Evolutionary conservation across 805 yeast species (phyloP).

Genomic region (Candida silvatica): DNA sequence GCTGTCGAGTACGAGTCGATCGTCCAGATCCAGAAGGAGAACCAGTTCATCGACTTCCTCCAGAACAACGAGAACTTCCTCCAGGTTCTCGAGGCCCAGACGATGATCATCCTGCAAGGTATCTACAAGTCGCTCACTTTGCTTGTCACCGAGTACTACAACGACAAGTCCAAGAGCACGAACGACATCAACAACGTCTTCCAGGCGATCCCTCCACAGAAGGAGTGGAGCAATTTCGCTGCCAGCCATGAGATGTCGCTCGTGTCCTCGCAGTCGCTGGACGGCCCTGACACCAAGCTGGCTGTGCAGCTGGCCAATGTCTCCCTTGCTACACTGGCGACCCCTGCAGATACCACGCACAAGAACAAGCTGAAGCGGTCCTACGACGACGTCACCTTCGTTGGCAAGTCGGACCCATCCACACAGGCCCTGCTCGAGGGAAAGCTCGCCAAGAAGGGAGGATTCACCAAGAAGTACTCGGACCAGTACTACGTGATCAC

Average conservation of each 20-base stretch:
- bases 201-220: constrained; percentile 25
- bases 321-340: constrained; percentile 3
- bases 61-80: constrained; percentile 31
- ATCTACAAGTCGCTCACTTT: constrained; percentile 23
- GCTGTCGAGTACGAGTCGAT: constrained; percentile 26
- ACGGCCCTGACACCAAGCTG: not conserved
- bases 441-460: constrained; percentile 33
- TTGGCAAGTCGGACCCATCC: constrained; percentile 30
- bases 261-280: constrained; percentile 14
- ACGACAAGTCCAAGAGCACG: constrained; percentile 21
- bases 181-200: constrained; percentile 24
- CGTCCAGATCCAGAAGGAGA: constrained; percentile 36
- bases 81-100: constrained; percentile 33
- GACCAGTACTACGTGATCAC: constrained; percentile 40
- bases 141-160: constrained; percentile 23
- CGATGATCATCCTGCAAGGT: constrained; percentile 32
- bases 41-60: constrained; percentile 35
- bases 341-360: constrained; percentile 6
- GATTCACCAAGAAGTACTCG: constrained; percentile 31
- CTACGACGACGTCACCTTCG: constrained; percentile 26
- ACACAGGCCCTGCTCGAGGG: constrained; percentile 41
- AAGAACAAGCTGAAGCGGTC: constrained; percentile 25
- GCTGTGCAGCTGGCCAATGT: constrained; percentile 12
- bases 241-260: constrained; percentile 24
- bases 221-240: constrained; percentile 38